These are phyloP conservation scores for Macroventuria anomochaeta DNA, from an alignment of 2,329 filamentous ascomycete species.

Conservation along the genomic window DNA sequence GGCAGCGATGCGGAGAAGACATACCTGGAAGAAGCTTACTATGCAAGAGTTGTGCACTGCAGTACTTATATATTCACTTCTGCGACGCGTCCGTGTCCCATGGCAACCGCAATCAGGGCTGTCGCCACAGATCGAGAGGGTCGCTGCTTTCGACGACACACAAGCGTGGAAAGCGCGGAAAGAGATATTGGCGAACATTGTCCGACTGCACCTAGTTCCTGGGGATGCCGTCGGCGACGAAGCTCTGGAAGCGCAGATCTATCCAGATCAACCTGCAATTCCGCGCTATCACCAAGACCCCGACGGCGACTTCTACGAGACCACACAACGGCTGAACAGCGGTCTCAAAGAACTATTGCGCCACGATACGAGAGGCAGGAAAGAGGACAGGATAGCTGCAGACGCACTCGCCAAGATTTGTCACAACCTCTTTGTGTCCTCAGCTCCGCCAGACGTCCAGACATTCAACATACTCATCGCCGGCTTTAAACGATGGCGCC, in stretches of 20 bases:
- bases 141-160: conserved; percentile 9
- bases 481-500: conserved; percentile 58
- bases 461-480: conserved; percentile 75
- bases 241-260: conserved; percentile 14
- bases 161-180: conserved; percentile 13
- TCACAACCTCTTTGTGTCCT: conserved; percentile 70
- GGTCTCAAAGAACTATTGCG: conserved; percentile 34
- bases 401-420: conserved; percentile 50
- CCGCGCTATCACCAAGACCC: conserved; percentile 50
- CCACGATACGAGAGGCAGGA: conserved; percentile 19
- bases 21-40: conserved; percentile 53
- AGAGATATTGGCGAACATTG: conserved; percentile 27
- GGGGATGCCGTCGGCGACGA: conserved; percentile 23
- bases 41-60: conserved; percentile 51
- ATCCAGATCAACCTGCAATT: conserved; percentile 20
- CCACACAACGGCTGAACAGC: conserved; percentile 40
- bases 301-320: conserved; percentile 44
- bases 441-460: conserved; percentile 67
- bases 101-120: conserved; percentile 16
- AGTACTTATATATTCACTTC: conserved; percentile 47
- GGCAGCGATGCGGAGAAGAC: conserved; percentile 40
- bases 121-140: conserved; percentile 29
- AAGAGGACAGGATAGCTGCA: conserved; percentile 19
- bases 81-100: conserved; percentile 28
- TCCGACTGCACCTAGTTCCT: conserved; percentile 18